phyloP scores from a whole-genome alignment of 108 stramenopile genomes.

The Fistulifera pelliculosa region DNA sequence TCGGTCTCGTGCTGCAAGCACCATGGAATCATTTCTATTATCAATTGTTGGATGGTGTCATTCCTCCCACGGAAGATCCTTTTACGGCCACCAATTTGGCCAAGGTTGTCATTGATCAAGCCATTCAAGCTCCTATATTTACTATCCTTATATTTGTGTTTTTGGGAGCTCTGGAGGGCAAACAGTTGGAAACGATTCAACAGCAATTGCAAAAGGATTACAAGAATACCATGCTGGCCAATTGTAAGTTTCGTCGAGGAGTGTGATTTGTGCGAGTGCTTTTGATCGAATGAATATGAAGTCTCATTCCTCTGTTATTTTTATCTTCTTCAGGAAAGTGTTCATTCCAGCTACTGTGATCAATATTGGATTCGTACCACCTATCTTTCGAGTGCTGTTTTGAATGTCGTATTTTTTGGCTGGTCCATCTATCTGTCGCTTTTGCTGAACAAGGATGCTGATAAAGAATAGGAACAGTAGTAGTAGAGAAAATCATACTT shows the following conservation, averaged over 20 bases:
- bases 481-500: too few relatives aligned
- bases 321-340: constrained; percentile 16
- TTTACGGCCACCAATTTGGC: constrained; percentile 73
- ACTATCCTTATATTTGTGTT: constrained; percentile 86
- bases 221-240: constrained; percentile 81
- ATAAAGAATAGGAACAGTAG: constrained; percentile 1
- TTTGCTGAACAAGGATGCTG: constrained; percentile 64
- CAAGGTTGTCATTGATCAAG: constrained; percentile 83
- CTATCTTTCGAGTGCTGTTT: constrained; percentile 81
- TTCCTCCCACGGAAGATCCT: constrained; percentile 87
- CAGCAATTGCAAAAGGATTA: constrained; percentile 76
- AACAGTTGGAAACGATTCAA: constrained; percentile 43
- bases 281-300: too few relatives aligned
- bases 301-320: too few relatives aligned
- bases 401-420: constrained; percentile 90
- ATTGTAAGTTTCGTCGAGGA: constrained; percentile 53
- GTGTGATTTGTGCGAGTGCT: not conserved
- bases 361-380: constrained; percentile 87
- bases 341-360: constrained; percentile 85
- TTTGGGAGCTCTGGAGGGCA: constrained; percentile 79
- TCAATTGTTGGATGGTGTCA: constrained; percentile 65
- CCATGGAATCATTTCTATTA: constrained; percentile 92
- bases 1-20: constrained; percentile 87
- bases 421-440: constrained; percentile 87
- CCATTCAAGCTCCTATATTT: constrained; percentile 90